Evolutionary conservation across 768 basidiomycete genomes (phyloP).

Genomic region (Russula griseocarnosa): DNA sequence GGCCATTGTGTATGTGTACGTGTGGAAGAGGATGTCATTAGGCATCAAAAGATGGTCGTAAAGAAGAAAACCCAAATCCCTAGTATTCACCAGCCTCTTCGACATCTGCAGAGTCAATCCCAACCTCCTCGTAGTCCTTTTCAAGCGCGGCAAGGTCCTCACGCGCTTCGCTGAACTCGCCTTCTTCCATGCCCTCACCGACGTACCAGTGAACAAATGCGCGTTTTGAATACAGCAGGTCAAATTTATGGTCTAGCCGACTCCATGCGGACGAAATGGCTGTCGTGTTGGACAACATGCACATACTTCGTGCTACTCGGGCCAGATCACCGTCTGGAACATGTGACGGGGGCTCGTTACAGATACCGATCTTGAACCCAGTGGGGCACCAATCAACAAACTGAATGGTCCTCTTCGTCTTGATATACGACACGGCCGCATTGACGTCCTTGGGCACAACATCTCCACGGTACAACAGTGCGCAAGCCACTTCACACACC

Average conservation of each 20-base stretch:
- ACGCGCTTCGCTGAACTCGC: constrained; percentile 97
- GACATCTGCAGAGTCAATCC: constrained; percentile 47
- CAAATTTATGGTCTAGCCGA: constrained; percentile 75
- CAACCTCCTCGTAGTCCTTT: constrained; percentile 92
- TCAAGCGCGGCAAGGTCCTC: constrained; percentile 99
- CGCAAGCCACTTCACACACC: constrained; percentile 51
- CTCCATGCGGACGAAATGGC: constrained; percentile 73
- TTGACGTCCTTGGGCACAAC: constrained; percentile 78
- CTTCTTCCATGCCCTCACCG: constrained; percentile 81
- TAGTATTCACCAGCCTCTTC: constrained; percentile 52
- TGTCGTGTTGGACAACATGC: constrained; percentile 75
- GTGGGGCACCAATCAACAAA: constrained; percentile 80
- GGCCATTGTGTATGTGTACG: constrained; percentile 32
- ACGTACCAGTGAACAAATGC: constrained; percentile 62
- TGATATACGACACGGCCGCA: constrained; percentile 67
- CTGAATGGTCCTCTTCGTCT: constrained; percentile 75
- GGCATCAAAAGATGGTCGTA: constrained; percentile 12
- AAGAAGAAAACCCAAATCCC: constrained; percentile 6
- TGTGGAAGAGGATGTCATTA: constrained; percentile 27
- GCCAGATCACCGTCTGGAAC: constrained; percentile 76
- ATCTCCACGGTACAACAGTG: constrained; percentile 69
- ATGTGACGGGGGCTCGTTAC: constrained; percentile 71
- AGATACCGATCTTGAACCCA: constrained; percentile 76
- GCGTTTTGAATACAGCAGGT: constrained; percentile 66
- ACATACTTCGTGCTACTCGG: constrained; percentile 69